Evolutionary conservation across 2,329 filamentous ascomycete genomes (phyloP), one percentile per base, ranked within the genome.

Genomic region (Zalaria sp.): DNA sequence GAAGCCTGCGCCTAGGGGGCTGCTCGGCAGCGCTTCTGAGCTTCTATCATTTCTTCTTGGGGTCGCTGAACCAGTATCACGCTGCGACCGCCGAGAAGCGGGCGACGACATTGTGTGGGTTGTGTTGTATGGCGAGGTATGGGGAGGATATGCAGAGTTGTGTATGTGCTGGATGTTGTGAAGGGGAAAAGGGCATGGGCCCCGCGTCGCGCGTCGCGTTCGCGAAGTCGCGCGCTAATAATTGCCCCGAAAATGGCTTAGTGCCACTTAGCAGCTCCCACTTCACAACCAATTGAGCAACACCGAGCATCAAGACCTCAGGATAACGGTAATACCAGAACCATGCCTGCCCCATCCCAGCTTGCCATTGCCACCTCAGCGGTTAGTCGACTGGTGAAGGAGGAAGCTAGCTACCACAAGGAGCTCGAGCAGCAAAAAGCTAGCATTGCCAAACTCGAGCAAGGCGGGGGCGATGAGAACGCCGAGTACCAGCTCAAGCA

Each of bases 321-420:
- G 27, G 27, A 37, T 32, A 32, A 28, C 5, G 41, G 18, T 32
- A 18, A 37, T 27, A 36, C 39, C 39, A 62, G 39, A 39, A 18
- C 2, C n/a, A 94, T 94, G 87, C 73, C 84, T 3, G 72, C 85
- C 28, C 83, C 83, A 36, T 79, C 80, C 1, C 73, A 79, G 51
- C 77, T 95, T 59, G 64, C 76, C 53, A 91, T 95, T 57, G 79
- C 82, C 36, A 91, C 84, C 25, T 76, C 80, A 47, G 78, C 85
- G 18, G 77, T 96, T 51, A 71, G 75, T 53, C 85, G 91, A 45
- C 75, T 96, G 38, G 76, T 94, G 50, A 95, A 93, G 63, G 91
- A 98, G 63, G 85, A 95, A 62, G 69, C 74, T 34, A 89, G 81
- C 53, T 96, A 98, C 66, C 82, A 88, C 69, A 82, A 82, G 57